phyloP scores from a whole-genome alignment of 2,329 filamentous ascomycete genomes.

The Thelonectria blattea region DNA sequence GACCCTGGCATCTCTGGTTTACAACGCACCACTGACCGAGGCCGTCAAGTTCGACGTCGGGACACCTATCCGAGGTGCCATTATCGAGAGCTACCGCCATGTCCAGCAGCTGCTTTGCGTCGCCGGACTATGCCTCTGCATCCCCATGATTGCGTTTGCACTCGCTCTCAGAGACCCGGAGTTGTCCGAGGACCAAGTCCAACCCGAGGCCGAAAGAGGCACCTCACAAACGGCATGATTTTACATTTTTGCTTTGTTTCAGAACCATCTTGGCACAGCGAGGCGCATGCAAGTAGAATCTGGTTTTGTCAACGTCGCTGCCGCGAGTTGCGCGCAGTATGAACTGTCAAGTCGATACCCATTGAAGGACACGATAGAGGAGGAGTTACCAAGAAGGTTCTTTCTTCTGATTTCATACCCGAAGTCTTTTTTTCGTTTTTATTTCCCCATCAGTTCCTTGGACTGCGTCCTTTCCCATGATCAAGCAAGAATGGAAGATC shows the following conservation, averaged over 20 bases:
- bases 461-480: neutral
- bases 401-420: neutral
- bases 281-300: neutral
- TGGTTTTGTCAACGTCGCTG: neutral
- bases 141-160: conserved; percentile 55
- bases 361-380: neutral
- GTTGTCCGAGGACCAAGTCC: conserved; percentile 46
- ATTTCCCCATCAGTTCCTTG: neutral
- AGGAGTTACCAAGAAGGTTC: neutral
- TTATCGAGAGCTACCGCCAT: conserved; percentile 52
- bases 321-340: neutral
- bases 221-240: neutral
- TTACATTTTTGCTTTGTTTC: neutral
- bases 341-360: neutral
- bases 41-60: conserved; percentile 48
- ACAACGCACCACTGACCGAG: conserved; percentile 45
- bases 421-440: neutral
- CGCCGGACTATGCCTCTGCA: conserved; percentile 52
- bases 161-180: conserved; percentile 51
- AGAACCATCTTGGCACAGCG: neutral
- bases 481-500: neutral
- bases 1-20: conserved; percentile 45
- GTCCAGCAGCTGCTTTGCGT: conserved; percentile 53
- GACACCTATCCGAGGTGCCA: conserved; percentile 50
- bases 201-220: conserved; percentile 29